Base-by-base conservation (phyloP, 139 green algal species). In the Chlorella vulgaris region DNA sequence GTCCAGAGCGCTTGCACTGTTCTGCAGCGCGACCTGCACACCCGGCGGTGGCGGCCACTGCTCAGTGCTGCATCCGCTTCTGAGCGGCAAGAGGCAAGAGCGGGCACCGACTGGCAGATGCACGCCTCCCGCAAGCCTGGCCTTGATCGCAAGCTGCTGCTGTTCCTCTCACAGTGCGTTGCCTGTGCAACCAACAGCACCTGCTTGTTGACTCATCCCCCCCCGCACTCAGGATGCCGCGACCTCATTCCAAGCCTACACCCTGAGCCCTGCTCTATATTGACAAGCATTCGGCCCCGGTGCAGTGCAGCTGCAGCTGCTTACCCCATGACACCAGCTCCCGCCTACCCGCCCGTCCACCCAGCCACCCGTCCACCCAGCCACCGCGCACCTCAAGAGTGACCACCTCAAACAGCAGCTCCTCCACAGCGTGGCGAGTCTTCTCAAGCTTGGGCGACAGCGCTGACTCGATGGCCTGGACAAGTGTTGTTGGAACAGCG, bases 381-480 rank as follows among this genome's bases (percentile, higher is more conserved):
- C 31, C 47, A 65, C 78, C 69, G n/a, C n/a, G n/a, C 71, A 93
- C 86, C 89, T 95, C 87, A 1, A 96, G 86, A 13, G 88, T 93
- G 60, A 93, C 74, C 29, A 89, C 87, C 70, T 98, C 95, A 69
- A 88, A 91, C 51, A 98, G 85, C 68, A 97, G 80, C 60, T 71
- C 66, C 77, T 96, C 91, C 39, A 97, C 76, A 18, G 83, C 85
- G 35, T 73, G 79, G 2, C 82, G 80, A 7, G 90, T 91, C 81
- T 95, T 95, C 38, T 90, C 76, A 61, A 98, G 86, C 87, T 96
- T 95, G 29, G 95, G 95, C 51, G 85, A 80, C 60, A 98, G 80
- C 0, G 91, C 88, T 0, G 88, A 87, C 1, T 87, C 87, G 21
- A 96, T 80, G 4, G 89, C 92, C 55, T 92, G 84, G 33, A 35